These are phyloP conservation scores for Ensete glaucum DNA, from an alignment of 176 grass and related monocot species.

Conservation along the genomic window DNA sequence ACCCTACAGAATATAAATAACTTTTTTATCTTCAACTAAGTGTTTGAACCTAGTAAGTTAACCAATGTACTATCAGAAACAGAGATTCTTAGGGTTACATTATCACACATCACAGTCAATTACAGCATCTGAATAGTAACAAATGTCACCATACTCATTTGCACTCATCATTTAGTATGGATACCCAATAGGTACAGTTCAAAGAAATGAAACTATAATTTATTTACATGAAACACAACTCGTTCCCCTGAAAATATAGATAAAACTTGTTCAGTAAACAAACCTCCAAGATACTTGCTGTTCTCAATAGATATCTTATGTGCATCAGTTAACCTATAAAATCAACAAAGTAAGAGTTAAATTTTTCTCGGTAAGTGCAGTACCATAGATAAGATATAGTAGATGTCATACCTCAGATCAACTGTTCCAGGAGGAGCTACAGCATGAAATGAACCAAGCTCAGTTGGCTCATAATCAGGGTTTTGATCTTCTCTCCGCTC, in stretches of 20 bases:
- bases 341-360: not conserved
- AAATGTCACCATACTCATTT: not conserved
- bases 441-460: constrained; percentile 97
- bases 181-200: not conserved
- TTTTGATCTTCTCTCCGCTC: constrained; percentile 98
- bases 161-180: not conserved
- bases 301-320: constrained; percentile 98
- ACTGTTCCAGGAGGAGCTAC: constrained; percentile 82
- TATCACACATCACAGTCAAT: not conserved
- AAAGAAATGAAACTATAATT: not conserved
- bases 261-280: constrained; percentile 8
- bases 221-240: not conserved
- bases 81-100: not conserved
- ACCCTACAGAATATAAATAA: not conserved
- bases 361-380: constrained; percentile 6
- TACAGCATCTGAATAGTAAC: not conserved
- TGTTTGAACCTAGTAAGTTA: not conserved
- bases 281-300: constrained; percentile 99
- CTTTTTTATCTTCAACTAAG: not conserved
- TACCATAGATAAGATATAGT: constrained; percentile 16
- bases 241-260: not conserved
- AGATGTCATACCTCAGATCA: constrained; percentile 58
- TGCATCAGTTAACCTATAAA: constrained; percentile 64
- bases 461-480: constrained; percentile 88
- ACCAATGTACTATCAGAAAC: not conserved